Evolutionary conservation across 805 yeast genomes (phyloP), one percentile per base, ranked within the genome.

Genomic region (Saturnispora hagleri): DNA sequence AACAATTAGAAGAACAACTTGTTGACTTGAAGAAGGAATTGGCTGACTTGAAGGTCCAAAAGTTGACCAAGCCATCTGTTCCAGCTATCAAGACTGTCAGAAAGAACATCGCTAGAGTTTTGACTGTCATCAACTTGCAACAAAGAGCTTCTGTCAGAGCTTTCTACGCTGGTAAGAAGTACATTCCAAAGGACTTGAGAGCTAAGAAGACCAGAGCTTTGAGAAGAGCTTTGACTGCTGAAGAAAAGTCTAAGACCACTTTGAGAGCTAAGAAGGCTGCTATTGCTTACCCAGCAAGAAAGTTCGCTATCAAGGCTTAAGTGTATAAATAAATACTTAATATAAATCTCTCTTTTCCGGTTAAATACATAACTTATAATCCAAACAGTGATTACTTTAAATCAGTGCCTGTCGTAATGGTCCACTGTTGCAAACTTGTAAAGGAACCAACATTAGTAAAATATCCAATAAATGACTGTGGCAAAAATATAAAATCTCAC

Each of bases 201-300:
- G 96, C 89, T 68, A 93, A 93, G 91, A 88, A 93, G 86, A 93
- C 99, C 77, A 91, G 98, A 85, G 98, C 99, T 75, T 78, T 91
- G 77, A 91, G 99, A 87, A 87, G 98, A 83, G 82, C 84, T 72
- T 82, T 93, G 72, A 82, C 97, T 75, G 80, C 85, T 71, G 74
- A 75, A 75, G 97, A 93, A 80, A 84, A 87, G 73, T 70, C 80
- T 67, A 77, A 77, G 73, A 75, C 77, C 73, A 91, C 98, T 70
- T 85, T 76, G 66, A 89, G 86, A 82, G 89, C 90, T 73, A 81
- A 80, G 77, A 93, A 93, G 90, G 84, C 80, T 77, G 81, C 81
- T 70, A 80, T 82, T 69, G 96, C 97, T 76, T 89, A 84, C 96
- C 98, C 99, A 74, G 90, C 85, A 80, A 89, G 95, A 84, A 86